These are phyloP conservation scores for Globisporangium cylindrosporum DNA, from an alignment of 352 stramenopile genomes.

Conservation along the genomic window DNA sequence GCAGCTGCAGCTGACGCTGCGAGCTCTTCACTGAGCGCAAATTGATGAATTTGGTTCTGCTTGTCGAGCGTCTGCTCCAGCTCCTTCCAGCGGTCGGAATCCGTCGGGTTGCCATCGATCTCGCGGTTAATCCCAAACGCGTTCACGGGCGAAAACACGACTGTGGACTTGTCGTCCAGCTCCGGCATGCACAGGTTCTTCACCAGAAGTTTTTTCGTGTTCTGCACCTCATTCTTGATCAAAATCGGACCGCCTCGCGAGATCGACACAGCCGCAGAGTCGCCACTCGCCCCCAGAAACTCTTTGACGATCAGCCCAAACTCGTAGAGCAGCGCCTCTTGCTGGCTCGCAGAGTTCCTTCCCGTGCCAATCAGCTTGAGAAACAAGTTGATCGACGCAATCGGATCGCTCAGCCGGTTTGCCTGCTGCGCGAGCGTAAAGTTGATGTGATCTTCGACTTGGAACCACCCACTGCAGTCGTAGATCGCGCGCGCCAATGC, in stretches of 20 bases:
- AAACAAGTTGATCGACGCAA: conserved; percentile 83
- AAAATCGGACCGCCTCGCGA: conserved; percentile 28
- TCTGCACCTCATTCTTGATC: conserved; percentile 17
- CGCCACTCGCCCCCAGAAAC: conserved; percentile 38
- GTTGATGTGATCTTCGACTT: conserved; percentile 88
- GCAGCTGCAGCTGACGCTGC: background rate
- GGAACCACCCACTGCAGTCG: conserved; percentile 76
- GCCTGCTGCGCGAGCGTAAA: conserved; percentile 83
- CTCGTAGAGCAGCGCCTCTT: conserved; percentile 80
- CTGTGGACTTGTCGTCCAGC: conserved; percentile 77
- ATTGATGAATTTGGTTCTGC: conserved; percentile 63
- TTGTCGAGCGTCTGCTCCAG: conserved; percentile 54
- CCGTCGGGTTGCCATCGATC: conserved; percentile 60
- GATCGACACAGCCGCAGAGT: conserved; percentile 27
- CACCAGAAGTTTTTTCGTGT: conserved; percentile 58
- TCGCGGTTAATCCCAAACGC: conserved; percentile 62
- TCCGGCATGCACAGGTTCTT: conserved; percentile 76
- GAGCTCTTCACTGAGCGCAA: conserved; percentile 25
- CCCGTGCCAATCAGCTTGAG: conserved; percentile 84
- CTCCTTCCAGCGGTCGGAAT: conserved; percentile 61
- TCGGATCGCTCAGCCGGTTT: conserved; percentile 69
- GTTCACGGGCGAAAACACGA: conserved; percentile 79
- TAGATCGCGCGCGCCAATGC: conserved; percentile 75
- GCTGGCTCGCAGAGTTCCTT: conserved; percentile 77
- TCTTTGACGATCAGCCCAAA: conserved; percentile 86